phyloP scores from a whole-genome alignment of 2,329 filamentous ascomycete genomes.

The Trichoderma sp. region DNA sequence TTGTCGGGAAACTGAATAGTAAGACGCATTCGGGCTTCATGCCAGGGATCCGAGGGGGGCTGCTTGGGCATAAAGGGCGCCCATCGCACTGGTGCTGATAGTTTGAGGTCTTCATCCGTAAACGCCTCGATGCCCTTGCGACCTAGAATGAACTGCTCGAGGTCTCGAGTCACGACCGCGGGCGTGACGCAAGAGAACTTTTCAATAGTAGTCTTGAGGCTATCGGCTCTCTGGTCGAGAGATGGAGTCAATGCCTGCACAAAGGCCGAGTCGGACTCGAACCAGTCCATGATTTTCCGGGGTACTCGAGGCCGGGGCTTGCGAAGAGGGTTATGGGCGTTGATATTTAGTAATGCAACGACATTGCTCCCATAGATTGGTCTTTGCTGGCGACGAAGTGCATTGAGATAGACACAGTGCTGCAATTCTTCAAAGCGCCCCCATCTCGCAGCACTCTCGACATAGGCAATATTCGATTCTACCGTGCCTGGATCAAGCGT shows the following conservation, averaged over 20 bases:
- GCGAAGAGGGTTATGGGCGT: slow-evolving; percentile 59
- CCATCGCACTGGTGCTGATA: slow-evolving; percentile 58
- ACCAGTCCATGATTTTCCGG: slow-evolving; percentile 69
- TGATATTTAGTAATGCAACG: slow-evolving; percentile 72
- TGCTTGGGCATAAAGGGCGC: slow-evolving; percentile 60
- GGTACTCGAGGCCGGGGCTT: slow-evolving; percentile 63
- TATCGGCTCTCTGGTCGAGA: slow-evolving; percentile 69
- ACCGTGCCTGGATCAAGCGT: slow-evolving; percentile 67
- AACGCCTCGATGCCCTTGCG: slow-evolving; percentile 59
- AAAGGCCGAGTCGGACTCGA: slow-evolving; percentile 67
- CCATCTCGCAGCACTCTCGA: slow-evolving; percentile 72
- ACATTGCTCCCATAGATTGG: slow-evolving; percentile 81
- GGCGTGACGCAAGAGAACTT: slow-evolving; percentile 94
- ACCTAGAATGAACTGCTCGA: slow-evolving; percentile 68
- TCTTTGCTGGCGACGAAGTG: slow-evolving; percentile 74
- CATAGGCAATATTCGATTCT: slow-evolving; percentile 67
- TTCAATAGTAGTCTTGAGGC: slow-evolving; percentile 73
- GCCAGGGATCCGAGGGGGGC: slow-evolving; percentile 75
- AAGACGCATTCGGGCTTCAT: slow-evolving; percentile 86
- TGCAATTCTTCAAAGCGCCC: slow-evolving; percentile 76
- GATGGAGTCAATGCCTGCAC: slow-evolving; percentile 72
- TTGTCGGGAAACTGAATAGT: slow-evolving; percentile 98
- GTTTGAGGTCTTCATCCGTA: slow-evolving; percentile 56
- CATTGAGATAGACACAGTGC: slow-evolving; percentile 78
- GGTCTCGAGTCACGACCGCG: slow-evolving; percentile 77